A percentile compares a stretch with the other conserved stretches of the same genome.
These are phyloP conservation scores for Pseudogymnoascus sp. DNA, from an alignment of 2,329 filamentous ascomycete species.

Conservation along the genomic window DNA sequence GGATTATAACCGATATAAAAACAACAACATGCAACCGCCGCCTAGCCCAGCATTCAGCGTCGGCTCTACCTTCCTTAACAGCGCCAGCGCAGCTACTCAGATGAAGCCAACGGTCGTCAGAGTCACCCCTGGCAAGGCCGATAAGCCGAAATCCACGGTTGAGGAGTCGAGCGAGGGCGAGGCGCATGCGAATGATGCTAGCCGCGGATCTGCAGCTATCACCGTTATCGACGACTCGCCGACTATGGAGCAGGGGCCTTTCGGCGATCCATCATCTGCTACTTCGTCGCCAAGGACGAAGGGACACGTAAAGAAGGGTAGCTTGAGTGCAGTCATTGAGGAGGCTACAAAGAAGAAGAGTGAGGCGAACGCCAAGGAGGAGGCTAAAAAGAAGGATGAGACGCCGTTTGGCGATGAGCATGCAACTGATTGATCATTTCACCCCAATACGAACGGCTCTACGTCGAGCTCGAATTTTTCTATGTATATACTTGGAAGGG, in stretches of 20 bases:
- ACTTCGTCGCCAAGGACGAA: constrained; percentile 15
- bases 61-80: constrained; percentile 62
- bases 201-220: constrained; percentile 37
- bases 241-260: constrained; percentile 48
- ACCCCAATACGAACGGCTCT: background rate
- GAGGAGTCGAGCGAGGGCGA: constrained; percentile 19
- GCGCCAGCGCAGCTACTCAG: constrained; percentile 49
- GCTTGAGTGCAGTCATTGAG: constrained; percentile 49
- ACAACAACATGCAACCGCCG: constrained; percentile 31
- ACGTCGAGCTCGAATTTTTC: background rate
- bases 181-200: constrained; percentile 15
- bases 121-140: constrained; percentile 36
- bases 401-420: constrained; percentile 55
- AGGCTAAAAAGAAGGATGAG: constrained; percentile 30
- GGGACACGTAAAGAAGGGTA: constrained; percentile 35
- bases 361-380: constrained; percentile 18
- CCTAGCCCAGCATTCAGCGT: constrained; percentile 58
- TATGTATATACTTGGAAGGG: constrained; percentile 6
- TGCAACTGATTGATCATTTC: constrained; percentile 38
- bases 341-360: constrained; percentile 37
- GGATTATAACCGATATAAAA: constrained; percentile 53
- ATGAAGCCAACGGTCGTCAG: constrained; percentile 54
- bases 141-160: constrained; percentile 37
- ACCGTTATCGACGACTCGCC: constrained; percentile 47
- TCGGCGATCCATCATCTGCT: constrained; percentile 45